Evolutionary conservation across 768 basidiomycete species (phyloP).

Genomic region (Suillus brevipes): DNA sequence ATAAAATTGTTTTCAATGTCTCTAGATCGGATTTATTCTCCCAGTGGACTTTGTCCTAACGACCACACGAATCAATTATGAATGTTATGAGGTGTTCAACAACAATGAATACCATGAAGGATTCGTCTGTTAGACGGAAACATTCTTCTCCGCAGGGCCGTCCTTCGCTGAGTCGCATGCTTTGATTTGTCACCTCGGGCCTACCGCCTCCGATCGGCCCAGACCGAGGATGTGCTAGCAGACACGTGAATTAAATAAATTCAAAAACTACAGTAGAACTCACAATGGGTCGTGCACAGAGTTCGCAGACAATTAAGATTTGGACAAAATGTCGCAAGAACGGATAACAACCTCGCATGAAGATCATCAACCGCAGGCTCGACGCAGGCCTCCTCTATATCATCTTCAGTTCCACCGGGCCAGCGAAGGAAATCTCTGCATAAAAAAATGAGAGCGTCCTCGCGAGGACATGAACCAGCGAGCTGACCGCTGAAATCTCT

Average conservation of each 20-base stretch:
- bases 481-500: slow-evolving; percentile 41
- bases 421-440: slow-evolving; percentile 41
- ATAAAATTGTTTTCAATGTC: slow-evolving; percentile 38
- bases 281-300: slow-evolving; percentile 42
- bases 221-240: background rate
- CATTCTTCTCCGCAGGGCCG: slow-evolving; percentile 34
- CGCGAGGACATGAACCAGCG: background rate
- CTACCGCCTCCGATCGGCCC: slow-evolving; percentile 11
- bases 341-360: slow-evolving; percentile 31
- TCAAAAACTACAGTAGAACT: background rate
- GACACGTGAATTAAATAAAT: background rate
- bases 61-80: background rate
- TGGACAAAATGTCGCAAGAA: slow-evolving; percentile 43
- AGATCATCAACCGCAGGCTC: slow-evolving; percentile 31
- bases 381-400: background rate
- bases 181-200: slow-evolving; percentile 21
- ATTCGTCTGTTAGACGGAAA: slow-evolving; percentile 24
- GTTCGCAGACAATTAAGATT: slow-evolving; percentile 45
- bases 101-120: background rate
- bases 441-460: background rate
- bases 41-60: slow-evolving; percentile 29
- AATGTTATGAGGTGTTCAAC: background rate
- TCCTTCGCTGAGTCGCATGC: slow-evolving; percentile 29
- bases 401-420: slow-evolving; percentile 27
- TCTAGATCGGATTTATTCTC: slow-evolving; percentile 17